These are phyloP conservation scores for Vaccinium darrowii DNA, from an alignment of 148 eudicot species.

Conservation along the genomic window DNA sequence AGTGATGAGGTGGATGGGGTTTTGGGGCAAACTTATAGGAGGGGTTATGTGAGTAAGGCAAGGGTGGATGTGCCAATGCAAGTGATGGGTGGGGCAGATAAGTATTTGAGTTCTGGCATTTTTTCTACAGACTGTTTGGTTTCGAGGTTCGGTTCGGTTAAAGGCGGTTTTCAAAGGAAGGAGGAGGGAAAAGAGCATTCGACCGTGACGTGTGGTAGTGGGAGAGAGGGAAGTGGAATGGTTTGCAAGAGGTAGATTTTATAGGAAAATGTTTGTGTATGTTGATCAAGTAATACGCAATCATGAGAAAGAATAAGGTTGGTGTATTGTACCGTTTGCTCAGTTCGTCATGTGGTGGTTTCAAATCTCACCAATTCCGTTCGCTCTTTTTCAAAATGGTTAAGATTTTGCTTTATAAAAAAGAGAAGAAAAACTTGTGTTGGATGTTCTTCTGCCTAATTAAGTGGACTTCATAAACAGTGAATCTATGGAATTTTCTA, in stretches of 20 bases:
- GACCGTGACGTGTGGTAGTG: not conserved
- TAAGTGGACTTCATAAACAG: too few relatives aligned
- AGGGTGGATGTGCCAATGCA: slow-evolving; percentile 18
- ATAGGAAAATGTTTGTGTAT: too few relatives aligned
- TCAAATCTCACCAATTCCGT: too few relatives aligned
- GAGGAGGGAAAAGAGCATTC: not conserved
- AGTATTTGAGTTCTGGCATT: slow-evolving; percentile 1
- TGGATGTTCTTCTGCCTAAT: too few relatives aligned
- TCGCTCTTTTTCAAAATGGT: too few relatives aligned
- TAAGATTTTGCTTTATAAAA: too few relatives aligned
- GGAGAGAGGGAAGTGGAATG: not conserved
- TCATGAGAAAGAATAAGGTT: too few relatives aligned
- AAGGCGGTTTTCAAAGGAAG: not conserved
- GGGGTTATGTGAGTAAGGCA: slow-evolving; percentile 15
- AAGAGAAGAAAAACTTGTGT: too few relatives aligned
- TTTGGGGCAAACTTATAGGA: slow-evolving; percentile 19
- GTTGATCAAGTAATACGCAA: too few relatives aligned
- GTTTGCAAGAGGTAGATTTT: slow-evolving; percentile 18
- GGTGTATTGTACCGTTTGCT: too few relatives aligned
- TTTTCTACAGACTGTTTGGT: slow-evolving; percentile 16
- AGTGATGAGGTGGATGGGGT: slow-evolving; percentile 16
- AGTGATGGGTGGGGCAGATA: slow-evolving; percentile 16
- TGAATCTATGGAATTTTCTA: too few relatives aligned
- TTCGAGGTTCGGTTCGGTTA: slow-evolving; percentile 1
- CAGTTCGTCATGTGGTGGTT: too few relatives aligned